Base-by-base conservation (phyloP, 2,329 filamentous ascomycete genomes). In the Aspergillus costaricaensis region DNA sequence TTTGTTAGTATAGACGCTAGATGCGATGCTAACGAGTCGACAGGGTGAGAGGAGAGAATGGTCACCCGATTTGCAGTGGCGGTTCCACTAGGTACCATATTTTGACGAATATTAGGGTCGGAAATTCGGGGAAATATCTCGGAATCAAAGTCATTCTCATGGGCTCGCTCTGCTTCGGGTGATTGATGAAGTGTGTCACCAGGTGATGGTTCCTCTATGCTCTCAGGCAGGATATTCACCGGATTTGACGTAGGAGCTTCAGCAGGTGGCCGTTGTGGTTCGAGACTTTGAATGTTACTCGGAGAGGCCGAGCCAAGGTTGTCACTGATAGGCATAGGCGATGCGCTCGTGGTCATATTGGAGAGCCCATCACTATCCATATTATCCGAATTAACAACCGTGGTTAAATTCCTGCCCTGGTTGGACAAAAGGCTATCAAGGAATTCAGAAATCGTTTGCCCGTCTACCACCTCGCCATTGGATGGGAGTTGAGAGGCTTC, bases 11-110 rank as follows among this genome's bases (percentile, higher is more conserved):
- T 62, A 5, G 73, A 70, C 7, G 78, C 73, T 23, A 79, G 66
- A 51, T 79, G 76, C 5, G 75, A 78, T 19, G 78, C 73, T 25
- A 80, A 70, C 7, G 77, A 75, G 63, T 80, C 77, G 10, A 76
- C 74, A 5, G 77, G 76, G 36, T 77, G 74, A 8, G 74, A 74
- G 4, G 77, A 79, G 25, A 80, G 75, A 15, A 79, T 74, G 4
- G 77, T 80, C 15, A 80, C 73, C 49, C 77, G 72, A 63, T 78
- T 77, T 21, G 73, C 66, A 9, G 64, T 61, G 30, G 66, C 52
- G 15, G 59, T 55, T 15, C 59, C 10, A 36, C 49, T 62, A 17
- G 44, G 17, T 25, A 58, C n/a, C 48, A 57, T 54, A 41, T 61
- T 66, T 32, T 62, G 63, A 30, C 65, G 62, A 27, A 59, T 57